Evolutionary conservation across 352 stramenopile species (phyloP).

Genomic region (Pythium aquatile): DNA sequence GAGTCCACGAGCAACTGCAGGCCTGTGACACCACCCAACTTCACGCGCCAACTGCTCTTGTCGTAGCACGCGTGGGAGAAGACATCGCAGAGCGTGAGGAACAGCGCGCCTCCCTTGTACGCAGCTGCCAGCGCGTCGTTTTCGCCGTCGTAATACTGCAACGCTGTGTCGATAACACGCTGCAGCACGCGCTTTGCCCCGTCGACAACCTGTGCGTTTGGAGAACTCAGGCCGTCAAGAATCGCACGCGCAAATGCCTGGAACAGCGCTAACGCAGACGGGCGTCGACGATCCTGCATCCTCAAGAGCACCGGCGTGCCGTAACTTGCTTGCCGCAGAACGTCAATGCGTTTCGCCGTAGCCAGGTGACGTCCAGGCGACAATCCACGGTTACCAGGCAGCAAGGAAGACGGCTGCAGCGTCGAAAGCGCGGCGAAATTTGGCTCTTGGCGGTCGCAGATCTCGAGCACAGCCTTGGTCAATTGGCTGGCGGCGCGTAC

Average conservation of each 20-base stretch:
- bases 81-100: conserved; percentile 78
- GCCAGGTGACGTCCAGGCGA: conserved; percentile 77
- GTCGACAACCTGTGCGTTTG: conserved; percentile 58
- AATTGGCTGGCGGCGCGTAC: conserved; percentile 56
- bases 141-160: conserved; percentile 25
- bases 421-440: conserved; percentile 73
- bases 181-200: conserved; percentile 46
- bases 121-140: conserved; percentile 27
- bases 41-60: conserved; percentile 82
- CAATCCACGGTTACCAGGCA: conserved; percentile 72
- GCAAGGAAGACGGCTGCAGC: conserved; percentile 67
- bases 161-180: conserved; percentile 52
- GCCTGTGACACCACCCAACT: conserved; percentile 74
- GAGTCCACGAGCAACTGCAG: conserved; percentile 64
- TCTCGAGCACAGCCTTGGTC: conserved; percentile 42
- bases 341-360: conserved; percentile 78
- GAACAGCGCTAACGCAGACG: conserved; percentile 48
- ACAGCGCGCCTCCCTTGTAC: conserved; percentile 61
- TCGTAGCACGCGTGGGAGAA: conserved; percentile 87
- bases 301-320: conserved; percentile 52
- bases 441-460: conserved; percentile 53
- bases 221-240: conserved; percentile 61
- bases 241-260: conserved; percentile 64
- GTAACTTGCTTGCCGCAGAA: conserved; percentile 70
- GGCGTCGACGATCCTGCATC: conserved; percentile 28